Evolutionary conservation across 2,329 filamentous ascomycete genomes (phyloP).

Genomic region (Paraphoma chrysanthemicola): DNA sequence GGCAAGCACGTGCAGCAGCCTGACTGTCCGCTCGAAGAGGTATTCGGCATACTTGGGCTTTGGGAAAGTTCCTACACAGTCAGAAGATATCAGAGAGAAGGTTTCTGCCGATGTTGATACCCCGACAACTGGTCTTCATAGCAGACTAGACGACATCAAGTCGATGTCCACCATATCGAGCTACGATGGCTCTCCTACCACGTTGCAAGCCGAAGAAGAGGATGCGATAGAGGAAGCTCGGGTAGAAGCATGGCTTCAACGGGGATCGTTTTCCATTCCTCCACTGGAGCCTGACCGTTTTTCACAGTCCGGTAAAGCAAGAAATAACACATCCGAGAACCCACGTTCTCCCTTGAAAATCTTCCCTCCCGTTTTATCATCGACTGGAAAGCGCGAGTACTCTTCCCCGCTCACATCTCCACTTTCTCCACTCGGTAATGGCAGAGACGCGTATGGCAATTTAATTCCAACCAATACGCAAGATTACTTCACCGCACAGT

Average conservation of each 20-base stretch:
- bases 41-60: not conserved
- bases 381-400: slow-evolving; percentile 11
- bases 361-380: not conserved
- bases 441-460: slow-evolving; percentile 20
- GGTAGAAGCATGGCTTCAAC: slow-evolving; percentile 8
- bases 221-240: not conserved
- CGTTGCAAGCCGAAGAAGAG: not conserved
- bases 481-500: slow-evolving; percentile 5
- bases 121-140: not conserved
- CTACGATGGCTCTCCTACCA: not conserved
- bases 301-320: not conserved
- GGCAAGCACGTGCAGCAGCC: not conserved
- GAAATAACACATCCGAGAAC: not conserved
- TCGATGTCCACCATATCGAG: not conserved
- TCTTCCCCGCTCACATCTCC: slow-evolving; percentile 2
- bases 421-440: slow-evolving; percentile 16
- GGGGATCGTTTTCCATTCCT: not conserved
- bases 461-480: slow-evolving; percentile 15
- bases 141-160: not conserved
- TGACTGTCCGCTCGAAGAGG: not conserved
- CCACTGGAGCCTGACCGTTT: not conserved
- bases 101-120: not conserved
- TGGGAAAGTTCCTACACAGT: no score
- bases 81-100: not conserved
- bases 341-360: not conserved